Evolutionary conservation across 2,329 filamentous ascomycete genomes (phyloP).

Genomic region (Aspergillus fumigatus): DNA sequence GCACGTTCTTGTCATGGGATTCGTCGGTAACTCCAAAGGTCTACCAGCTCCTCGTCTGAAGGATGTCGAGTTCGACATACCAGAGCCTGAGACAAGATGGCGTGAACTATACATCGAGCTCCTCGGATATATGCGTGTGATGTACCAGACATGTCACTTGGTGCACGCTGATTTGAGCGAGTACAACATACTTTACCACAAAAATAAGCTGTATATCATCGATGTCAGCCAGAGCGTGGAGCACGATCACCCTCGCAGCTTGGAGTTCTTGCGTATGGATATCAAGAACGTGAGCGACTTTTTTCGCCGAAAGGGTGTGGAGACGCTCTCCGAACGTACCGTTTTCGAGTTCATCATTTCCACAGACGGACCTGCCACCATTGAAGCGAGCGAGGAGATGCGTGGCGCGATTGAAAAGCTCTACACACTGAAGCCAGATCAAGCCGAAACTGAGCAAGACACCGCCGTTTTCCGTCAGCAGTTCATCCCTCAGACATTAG

Average conservation of each 20-base stretch:
- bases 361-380: constrained; percentile 45
- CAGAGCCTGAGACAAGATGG: constrained; percentile 70
- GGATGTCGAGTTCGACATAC: constrained; percentile 70
- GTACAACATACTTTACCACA: constrained; percentile 93
- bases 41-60: constrained; percentile 83
- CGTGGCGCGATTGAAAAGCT: constrained; percentile 60
- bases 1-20: constrained; percentile 94
- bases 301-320: constrained; percentile 80
- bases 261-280: constrained; percentile 96
- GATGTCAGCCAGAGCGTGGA: constrained; percentile 97
- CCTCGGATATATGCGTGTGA: constrained; percentile 79
- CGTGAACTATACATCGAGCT: constrained; percentile 74
- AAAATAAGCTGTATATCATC: constrained; percentile 81
- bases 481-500: constrained; percentile 92
- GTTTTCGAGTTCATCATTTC: constrained; percentile 79
- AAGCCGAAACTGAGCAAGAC: constrained; percentile 56
- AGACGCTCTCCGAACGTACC: constrained; percentile 71
- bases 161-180: constrained; percentile 97
- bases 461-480: constrained; percentile 92
- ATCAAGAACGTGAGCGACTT: constrained; percentile 96
- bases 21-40: constrained; percentile 81
- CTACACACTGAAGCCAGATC: constrained; percentile 53
- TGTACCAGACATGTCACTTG: constrained; percentile 88
- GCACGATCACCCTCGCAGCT: constrained; percentile 85
- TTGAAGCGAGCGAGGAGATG: constrained; percentile 51